Percentiles rank a stretch among this genome's conserved stretches.
Conservation (phyloP, 2,329 filamentous ascomycete species). For the Samsoniella hepiali region DNA sequence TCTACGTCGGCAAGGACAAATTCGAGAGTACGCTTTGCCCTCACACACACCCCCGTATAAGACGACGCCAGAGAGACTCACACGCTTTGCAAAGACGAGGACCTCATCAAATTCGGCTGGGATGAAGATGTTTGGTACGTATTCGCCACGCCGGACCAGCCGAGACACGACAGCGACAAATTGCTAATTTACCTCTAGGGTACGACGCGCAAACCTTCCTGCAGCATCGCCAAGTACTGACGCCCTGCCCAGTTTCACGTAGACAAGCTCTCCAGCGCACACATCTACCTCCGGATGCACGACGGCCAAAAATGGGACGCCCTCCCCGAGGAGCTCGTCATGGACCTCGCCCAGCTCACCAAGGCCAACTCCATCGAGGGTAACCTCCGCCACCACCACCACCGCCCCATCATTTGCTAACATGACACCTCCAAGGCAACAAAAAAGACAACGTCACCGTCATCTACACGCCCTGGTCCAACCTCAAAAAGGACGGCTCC, state of each 20-base stretch:
- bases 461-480: constrained; percentile 97
- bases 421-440: constrained; percentile 60
- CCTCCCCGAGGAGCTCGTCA: constrained; percentile 70
- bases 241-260: constrained; percentile 71
- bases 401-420: background rate
- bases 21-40: constrained; percentile 75
- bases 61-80: constrained; percentile 15
- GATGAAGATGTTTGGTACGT: constrained; percentile 90
- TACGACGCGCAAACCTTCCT: constrained; percentile 19
- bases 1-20: constrained; percentile 99
- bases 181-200: constrained; percentile 25
- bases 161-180: background rate
- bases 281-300: constrained; percentile 86
- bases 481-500: constrained; percentile 89
- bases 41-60: background rate
- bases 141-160: too few relatives aligned
- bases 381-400: constrained; percentile 31
- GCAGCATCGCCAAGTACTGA: background rate
- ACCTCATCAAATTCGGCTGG: constrained; percentile 89
- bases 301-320: constrained; percentile 80
- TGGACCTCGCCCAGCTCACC: constrained; percentile 92
- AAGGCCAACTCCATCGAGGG: constrained; percentile 99
- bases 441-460: constrained; percentile 97
- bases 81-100: constrained; percentile 67
- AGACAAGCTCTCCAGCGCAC: constrained; percentile 93